Base-by-base conservation (phyloP, 2,329 filamentous ascomycete genomes). In the Fusarium pseudonygamai region DNA sequence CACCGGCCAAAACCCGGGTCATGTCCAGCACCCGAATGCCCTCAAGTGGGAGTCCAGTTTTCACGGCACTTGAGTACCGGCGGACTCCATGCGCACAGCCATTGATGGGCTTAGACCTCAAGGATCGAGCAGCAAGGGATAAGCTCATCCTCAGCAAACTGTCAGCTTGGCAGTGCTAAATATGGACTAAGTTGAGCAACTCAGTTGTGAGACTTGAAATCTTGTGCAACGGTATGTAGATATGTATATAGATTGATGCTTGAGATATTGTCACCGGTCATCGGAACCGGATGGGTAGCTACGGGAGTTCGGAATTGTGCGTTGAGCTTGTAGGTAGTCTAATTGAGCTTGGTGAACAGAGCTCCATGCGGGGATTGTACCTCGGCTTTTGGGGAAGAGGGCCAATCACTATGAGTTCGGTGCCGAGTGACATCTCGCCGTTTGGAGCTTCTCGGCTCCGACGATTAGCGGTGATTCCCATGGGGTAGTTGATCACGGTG, bases 1-100 rank as follows among this genome's bases (percentile, higher is more conserved):
- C 96, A 64, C 96, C 96, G 72, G 96, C 96, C 73, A 99, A 85
- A 4, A 99, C 96, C 84, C 96, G 90, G 7, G 96, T 98, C 95
- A 99, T 97, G 81, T 99, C 96, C 71, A 99, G 87, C 20, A 98
- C 95, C 62, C 93, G 91, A 76, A 96, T 92, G 3, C 96, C 96
- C 40, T 94, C 90, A 76, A 99, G 87, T 28, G 96, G 96, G 37
- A 90, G 82, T 45, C 81, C 71, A 18, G 77, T 74, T 56, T 71
- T 66, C 42, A 73, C 70, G 16, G 77, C 75, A 56, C 75, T 79
- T 42, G 81, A 82, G 61, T 79, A 81, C 57, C 77, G 69, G 68
- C 80, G 78, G 26, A 77, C 64, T 45, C 66, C 71, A 46, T 57
- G 52, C n/a, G 67, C 58, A 66, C 58, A 77, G 60, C 69, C 71